Percentiles rank a stretch among this genome's conserved stretches.
Evolutionary conservation across 768 basidiomycete species (phyloP).

Genomic region (Boletus vinaceobasis): DNA sequence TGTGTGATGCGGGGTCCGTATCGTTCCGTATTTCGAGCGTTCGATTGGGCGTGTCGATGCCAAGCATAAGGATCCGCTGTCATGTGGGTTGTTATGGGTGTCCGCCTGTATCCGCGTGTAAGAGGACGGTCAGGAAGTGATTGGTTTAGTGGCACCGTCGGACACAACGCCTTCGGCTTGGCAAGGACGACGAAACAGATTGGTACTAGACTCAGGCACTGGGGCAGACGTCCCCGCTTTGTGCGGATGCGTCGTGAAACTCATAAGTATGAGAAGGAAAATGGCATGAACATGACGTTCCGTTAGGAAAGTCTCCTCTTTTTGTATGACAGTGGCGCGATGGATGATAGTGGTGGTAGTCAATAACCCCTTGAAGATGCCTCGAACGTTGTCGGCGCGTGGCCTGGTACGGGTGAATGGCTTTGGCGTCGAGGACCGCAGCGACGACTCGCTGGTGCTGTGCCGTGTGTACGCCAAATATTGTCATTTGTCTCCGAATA

Average conservation of each 20-base stretch:
- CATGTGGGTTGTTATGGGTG: slow-evolving; percentile 10
- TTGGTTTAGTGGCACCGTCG: not conserved
- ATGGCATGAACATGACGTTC: not conserved
- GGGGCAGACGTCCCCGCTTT: not conserved
- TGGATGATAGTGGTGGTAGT: not conserved
- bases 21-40: slow-evolving; percentile 3
- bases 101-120: slow-evolving; percentile 5
- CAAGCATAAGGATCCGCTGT: slow-evolving; percentile 9
- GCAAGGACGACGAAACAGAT: not conserved
- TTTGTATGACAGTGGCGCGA: not conserved
- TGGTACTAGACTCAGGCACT: slow-evolving; percentile 6
- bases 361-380: too few relatives aligned
- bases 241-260: not conserved
- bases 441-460: not conserved
- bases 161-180: not conserved
- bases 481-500: not conserved
- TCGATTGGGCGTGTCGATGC: not conserved
- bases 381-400: not conserved
- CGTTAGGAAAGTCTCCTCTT: not conserved
- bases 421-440: not conserved
- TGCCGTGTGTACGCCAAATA: not conserved
- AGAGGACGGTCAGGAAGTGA: not conserved
- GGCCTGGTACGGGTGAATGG: not conserved
- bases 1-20: slow-evolving; percentile 7
- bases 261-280: too few relatives aligned